A percentile compares a stretch with the other conserved stretches of the same genome.
phyloP scores from a whole-genome alignment of 805 yeast species.

The Komagataella ulmi region DNA sequence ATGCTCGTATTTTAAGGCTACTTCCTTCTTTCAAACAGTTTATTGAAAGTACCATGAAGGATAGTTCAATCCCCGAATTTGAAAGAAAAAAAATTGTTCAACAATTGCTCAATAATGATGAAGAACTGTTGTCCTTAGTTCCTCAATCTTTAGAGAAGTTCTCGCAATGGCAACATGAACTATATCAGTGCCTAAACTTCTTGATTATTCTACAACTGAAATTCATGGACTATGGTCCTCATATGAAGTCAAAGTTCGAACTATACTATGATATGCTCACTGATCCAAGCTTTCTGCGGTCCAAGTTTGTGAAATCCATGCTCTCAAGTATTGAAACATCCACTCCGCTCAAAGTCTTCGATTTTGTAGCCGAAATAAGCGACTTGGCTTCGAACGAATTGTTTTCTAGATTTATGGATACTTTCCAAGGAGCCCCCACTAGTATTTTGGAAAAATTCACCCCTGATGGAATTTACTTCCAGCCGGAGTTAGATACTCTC shows the following conservation, averaged over 20 bases:
- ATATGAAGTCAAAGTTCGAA: not conserved
- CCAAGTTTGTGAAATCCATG: conserved; percentile 6
- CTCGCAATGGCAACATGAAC: not conserved
- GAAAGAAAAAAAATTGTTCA: conserved; percentile 7
- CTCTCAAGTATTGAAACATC: conserved; percentile 10
- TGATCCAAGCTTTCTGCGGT: not conserved
- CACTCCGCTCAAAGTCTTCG: not conserved
- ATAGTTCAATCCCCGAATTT: conserved; percentile 1
- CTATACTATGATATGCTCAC: not conserved
- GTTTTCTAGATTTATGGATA: conserved; percentile 6
- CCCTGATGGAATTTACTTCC: not conserved
- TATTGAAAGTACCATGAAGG: not conserved
- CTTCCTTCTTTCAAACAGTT: not conserved
- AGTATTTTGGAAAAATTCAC: conserved; percentile 2
- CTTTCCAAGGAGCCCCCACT: conserved; percentile 4
- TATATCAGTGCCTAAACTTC: not conserved
- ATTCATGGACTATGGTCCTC: not conserved
- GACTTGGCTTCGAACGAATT: conserved; percentile 2
- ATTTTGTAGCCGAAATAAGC: not conserved
- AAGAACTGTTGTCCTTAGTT: not conserved
- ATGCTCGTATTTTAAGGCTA: not conserved
- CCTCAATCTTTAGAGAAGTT: not conserved
- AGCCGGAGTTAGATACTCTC: not conserved
- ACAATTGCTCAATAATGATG: not conserved
- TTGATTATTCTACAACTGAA: not conserved